A percentile compares a stretch with the other conserved stretches of the same genome.
phyloP scores from a whole-genome alignment of 495 filamentous ascomycete genomes.

The Glonium stellatum region DNA sequence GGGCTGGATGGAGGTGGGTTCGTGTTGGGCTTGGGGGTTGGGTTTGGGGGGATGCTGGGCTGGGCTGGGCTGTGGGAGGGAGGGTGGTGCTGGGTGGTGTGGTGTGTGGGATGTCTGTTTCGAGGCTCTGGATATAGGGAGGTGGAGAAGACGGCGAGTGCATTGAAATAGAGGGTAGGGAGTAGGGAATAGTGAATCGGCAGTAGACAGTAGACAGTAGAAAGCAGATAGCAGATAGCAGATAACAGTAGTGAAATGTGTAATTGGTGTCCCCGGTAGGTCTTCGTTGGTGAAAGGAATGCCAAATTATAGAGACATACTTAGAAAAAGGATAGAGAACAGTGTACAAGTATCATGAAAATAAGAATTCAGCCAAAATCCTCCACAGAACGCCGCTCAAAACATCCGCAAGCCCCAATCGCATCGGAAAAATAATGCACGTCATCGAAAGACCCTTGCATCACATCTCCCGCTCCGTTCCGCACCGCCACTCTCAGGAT shows the following conservation, averaged over 20 bases:
- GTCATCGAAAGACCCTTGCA: conserved; percentile 3
- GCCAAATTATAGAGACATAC: too few relatives aligned
- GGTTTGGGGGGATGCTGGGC: conserved; percentile 45
- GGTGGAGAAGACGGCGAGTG: too few relatives aligned
- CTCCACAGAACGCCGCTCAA: too few relatives aligned
- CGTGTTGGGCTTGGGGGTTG: conserved; percentile 45
- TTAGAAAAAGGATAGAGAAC: background rate
- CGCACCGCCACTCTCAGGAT: too few relatives aligned
- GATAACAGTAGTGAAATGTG: too few relatives aligned
- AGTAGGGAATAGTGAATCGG: background rate
- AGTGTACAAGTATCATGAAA: background rate
- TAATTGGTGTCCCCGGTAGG: too few relatives aligned
- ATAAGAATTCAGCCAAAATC: background rate
- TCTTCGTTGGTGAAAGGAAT: too few relatives aligned
- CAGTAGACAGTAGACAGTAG: background rate
- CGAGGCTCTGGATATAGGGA: conserved; percentile 1
- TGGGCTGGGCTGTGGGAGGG: conserved; percentile 42
- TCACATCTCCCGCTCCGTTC: background rate
- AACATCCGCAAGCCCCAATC: too few relatives aligned
- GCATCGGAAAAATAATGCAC: background rate
- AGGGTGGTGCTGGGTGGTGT: conserved; percentile 40
- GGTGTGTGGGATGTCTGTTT: conserved; percentile 30
- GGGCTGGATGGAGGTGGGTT: conserved; percentile 49
- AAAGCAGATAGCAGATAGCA: too few relatives aligned
- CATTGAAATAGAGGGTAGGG: background rate